Percentiles rank a stretch among this genome's conserved stretches.
phyloP scores from a whole-genome alignment of 805 yeast species.

The Clavispora carvajalis region DNA sequence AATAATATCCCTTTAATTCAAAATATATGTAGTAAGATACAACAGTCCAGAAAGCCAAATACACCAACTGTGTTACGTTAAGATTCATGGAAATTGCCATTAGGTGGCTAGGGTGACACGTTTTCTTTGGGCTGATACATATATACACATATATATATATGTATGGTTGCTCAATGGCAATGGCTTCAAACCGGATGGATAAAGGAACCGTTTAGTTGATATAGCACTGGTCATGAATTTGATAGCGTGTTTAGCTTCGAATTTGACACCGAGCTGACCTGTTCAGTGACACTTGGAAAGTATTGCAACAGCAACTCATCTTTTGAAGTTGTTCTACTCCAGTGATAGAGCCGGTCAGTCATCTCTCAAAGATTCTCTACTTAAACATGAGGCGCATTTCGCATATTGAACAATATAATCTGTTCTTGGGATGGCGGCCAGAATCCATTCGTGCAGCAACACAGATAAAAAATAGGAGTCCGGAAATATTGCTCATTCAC shows the following conservation, averaged over 20 bases:
- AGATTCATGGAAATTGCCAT: background rate
- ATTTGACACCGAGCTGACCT: too few relatives aligned
- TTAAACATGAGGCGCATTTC: background rate
- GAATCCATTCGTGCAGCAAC: too few relatives aligned
- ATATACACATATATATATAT: background rate
- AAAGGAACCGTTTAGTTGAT: too few relatives aligned
- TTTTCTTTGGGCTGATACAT: background rate
- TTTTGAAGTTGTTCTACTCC: too few relatives aligned
- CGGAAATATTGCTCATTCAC: too few relatives aligned
- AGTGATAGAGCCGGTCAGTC: too few relatives aligned
- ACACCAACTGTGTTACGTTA: background rate
- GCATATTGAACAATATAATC: background rate
- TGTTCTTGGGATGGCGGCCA: too few relatives aligned
- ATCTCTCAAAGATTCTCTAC: background rate
- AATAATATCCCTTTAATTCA: background rate
- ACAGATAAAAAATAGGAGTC: too few relatives aligned
- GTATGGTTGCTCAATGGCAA: background rate
- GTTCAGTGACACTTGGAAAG: too few relatives aligned
- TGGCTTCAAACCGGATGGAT: conserved; percentile 1
- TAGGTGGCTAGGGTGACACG: background rate
- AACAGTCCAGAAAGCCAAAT: background rate
- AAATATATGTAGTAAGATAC: background rate
- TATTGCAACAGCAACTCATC: too few relatives aligned
- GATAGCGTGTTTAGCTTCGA: too few relatives aligned
- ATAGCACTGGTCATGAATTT: background rate